Conservation (phyloP, 805 yeast genomes). For the Cyberlindnera xishuangbannaensis region DNA sequence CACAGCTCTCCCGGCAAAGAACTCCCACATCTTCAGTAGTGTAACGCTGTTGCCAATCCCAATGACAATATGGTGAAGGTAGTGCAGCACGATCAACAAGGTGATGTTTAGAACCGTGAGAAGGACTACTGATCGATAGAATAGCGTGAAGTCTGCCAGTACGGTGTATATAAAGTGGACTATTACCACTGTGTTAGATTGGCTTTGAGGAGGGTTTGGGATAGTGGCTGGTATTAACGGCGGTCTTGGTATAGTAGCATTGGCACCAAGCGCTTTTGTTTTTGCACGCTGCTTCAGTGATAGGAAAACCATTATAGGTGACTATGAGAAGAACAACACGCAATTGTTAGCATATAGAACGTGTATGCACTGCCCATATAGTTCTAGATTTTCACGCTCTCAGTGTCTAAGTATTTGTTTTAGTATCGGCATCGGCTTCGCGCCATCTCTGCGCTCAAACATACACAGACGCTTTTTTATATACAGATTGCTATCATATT, state of each 20-base stretch:
- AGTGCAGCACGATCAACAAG: slow-evolving; percentile 4
- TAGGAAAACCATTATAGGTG: background rate
- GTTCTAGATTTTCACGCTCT: too few species aligned
- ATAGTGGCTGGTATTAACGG: slow-evolving; percentile 1
- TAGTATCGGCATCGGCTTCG: too few species aligned
- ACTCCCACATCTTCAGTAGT: too few species aligned
- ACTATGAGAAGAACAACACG: background rate
- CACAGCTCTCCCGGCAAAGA: too few species aligned
- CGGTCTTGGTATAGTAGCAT: background rate
- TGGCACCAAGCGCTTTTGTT: too few species aligned
- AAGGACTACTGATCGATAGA: slow-evolving; percentile 5
- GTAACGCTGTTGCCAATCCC: slow-evolving; percentile 7
- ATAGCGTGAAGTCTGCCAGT: slow-evolving; percentile 6
- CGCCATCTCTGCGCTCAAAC: too few species aligned
- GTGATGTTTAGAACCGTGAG: slow-evolving; percentile 2
- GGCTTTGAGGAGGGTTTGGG: background rate
- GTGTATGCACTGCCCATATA: too few species aligned
- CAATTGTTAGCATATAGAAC: background rate
- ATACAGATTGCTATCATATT: too few species aligned
- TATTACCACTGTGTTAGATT: slow-evolving; percentile 2
- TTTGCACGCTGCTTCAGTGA: background rate
- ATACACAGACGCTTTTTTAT: too few species aligned
- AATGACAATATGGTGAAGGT: slow-evolving; percentile 4
- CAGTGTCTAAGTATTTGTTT: too few species aligned
- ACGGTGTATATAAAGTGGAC: slow-evolving; percentile 6